Evolutionary conservation across 257 asterid species (phyloP).

Genomic region (Salvia rosmarinus): DNA sequence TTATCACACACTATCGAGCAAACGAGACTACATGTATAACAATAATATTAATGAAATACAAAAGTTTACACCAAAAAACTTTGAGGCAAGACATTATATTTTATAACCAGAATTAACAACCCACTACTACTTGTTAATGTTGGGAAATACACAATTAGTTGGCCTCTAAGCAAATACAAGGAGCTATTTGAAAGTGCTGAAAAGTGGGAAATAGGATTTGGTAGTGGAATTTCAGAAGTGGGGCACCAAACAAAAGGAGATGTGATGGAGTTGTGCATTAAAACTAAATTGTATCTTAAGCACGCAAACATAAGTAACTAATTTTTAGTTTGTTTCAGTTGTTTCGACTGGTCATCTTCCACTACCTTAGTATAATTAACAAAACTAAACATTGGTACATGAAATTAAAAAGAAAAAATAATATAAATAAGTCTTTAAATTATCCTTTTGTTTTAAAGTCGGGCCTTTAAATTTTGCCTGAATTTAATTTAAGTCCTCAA

Average conservation of each 20-base stretch:
- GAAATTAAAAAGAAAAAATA: background rate
- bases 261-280: constrained; percentile 27
- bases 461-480: background rate
- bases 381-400: background rate
- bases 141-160: constrained; percentile 2
- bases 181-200: constrained; percentile 8
- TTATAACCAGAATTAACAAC: background rate
- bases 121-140: background rate
- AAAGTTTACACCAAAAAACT: background rate
- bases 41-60: background rate
- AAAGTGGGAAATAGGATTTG: constrained; percentile 37
- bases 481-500: background rate
- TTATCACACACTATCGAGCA: background rate
- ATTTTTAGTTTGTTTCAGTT: constrained; percentile 38
- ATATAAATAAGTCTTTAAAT: background rate
- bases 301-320: constrained; percentile 18
- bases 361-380: constrained; percentile 20
- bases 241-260: constrained; percentile 43
- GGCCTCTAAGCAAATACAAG: constrained; percentile 7
- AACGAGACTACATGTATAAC: background rate
- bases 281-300: background rate
- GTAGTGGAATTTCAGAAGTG: constrained; percentile 41
- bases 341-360: constrained; percentile 41
- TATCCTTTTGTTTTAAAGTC: background rate
- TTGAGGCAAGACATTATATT: background rate